Evolutionary conservation across 768 basidiomycete genomes (phyloP).

Genomic region (Infundibulicybe gibba): DNA sequence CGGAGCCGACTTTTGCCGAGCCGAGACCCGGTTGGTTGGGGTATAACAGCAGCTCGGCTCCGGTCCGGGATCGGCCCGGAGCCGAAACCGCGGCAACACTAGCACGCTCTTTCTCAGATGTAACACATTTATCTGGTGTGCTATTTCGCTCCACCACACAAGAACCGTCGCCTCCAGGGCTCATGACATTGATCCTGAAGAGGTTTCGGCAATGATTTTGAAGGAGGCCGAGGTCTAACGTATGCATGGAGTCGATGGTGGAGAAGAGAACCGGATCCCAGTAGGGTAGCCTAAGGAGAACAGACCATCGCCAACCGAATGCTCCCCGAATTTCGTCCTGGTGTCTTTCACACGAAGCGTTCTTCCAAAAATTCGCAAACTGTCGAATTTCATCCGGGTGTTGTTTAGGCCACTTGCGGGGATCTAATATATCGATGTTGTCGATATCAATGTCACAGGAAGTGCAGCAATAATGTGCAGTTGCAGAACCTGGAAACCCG

Average conservation of each 20-base stretch:
- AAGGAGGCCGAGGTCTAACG: slow-evolving; percentile 27
- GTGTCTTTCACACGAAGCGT: slow-evolving; percentile 10
- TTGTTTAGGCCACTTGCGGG: slow-evolving; percentile 9
- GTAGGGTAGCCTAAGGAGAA: slow-evolving; percentile 31
- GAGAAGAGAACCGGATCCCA: slow-evolving; percentile 28
- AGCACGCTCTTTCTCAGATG: neutral
- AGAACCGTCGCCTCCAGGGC: slow-evolving; percentile 2
- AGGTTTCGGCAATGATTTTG: slow-evolving; percentile 9
- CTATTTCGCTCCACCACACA: neutral
- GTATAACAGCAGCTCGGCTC: too few relatives aligned
- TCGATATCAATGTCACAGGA: slow-evolving; percentile 15
- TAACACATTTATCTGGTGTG: slow-evolving; percentile 1
- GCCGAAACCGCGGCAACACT: too few relatives aligned
- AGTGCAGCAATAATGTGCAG: slow-evolving; percentile 15
- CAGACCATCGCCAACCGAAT: slow-evolving; percentile 23
- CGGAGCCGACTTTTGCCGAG: too few relatives aligned
- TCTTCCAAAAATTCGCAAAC: slow-evolving; percentile 14
- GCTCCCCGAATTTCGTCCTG: slow-evolving; percentile 13
- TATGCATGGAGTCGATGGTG: slow-evolving; percentile 38
- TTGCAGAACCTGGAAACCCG: slow-evolving; percentile 12
- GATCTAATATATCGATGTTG: slow-evolving; percentile 16
- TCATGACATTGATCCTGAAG: neutral
- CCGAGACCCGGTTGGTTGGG: too few relatives aligned
- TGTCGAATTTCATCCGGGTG: slow-evolving; percentile 6
- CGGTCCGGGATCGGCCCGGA: too few relatives aligned